phyloP scores from a whole-genome alignment of 116 monocot genomes.

The Papilionanthe hybrid region DNA sequence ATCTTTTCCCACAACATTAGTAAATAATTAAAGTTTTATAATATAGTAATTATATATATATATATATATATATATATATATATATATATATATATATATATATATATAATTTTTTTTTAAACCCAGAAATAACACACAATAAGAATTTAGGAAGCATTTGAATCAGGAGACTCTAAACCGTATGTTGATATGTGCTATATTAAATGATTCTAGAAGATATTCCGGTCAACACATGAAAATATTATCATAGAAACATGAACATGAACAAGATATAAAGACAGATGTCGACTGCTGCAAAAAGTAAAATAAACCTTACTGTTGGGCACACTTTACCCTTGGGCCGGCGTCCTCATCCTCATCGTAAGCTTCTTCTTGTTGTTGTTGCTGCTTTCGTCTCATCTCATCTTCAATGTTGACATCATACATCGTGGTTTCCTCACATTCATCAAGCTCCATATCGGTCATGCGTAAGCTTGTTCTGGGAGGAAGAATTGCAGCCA shows the following conservation, averaged over 20 bases:
- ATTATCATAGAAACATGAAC: background rate
- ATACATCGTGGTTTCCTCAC: conserved; percentile 67
- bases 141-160: too few relatives aligned
- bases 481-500: conserved; percentile 48
- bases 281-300: background rate
- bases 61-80: too few relatives aligned
- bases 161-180: too few relatives aligned
- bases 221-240: background rate
- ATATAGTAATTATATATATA: too few relatives aligned
- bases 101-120: too few relatives aligned
- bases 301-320: conserved; percentile 32
- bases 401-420: conserved; percentile 81
- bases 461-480: conserved; percentile 28
- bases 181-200: too few relatives aligned
- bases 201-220: too few relatives aligned
- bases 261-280: background rate
- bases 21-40: too few relatives aligned
- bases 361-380: conserved; percentile 54
- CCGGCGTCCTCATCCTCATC: conserved; percentile 54
- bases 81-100: too few relatives aligned
- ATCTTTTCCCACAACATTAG: too few relatives aligned
- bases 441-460: conserved; percentile 64
- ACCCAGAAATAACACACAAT: too few relatives aligned
- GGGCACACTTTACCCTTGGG: conserved; percentile 58
- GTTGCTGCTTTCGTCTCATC: conserved; percentile 64